A percentile compares a stretch with the other conserved stretches of the same genome.
These are phyloP conservation scores for Gomphus bonarii DNA, from an alignment of 1,284 basidiomycete genomes.

Conservation along the genomic window DNA sequence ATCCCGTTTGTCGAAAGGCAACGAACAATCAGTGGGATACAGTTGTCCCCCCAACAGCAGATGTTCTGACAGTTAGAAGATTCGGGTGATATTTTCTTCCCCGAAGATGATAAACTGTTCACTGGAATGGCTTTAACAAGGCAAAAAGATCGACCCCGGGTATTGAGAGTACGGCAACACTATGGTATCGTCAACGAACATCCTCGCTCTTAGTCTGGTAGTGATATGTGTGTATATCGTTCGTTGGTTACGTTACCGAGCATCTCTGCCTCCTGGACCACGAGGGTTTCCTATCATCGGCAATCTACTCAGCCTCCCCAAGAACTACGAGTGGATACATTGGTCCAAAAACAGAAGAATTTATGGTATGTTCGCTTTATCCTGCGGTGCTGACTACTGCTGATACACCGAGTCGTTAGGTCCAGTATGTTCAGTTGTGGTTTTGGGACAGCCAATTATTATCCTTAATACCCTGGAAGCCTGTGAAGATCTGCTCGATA, in stretches of 20 bases:
- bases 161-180: too few relatives aligned
- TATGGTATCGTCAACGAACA: too few relatives aligned
- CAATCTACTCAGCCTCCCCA: slow-evolving; percentile 16
- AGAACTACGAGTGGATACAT: slow-evolving; percentile 15
- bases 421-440: not conserved
- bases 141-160: too few relatives aligned
- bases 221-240: too few relatives aligned
- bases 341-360: slow-evolving; percentile 15
- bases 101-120: too few relatives aligned
- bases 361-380: slow-evolving; percentile 14
- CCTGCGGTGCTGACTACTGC: not conserved
- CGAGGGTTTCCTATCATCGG: slow-evolving; percentile 12
- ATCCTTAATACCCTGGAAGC: not conserved
- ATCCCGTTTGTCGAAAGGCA: too few relatives aligned
- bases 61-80: too few relatives aligned
- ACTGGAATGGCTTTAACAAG: too few relatives aligned
- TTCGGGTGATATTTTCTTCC: too few relatives aligned
- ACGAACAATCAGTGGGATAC: too few relatives aligned
- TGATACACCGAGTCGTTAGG: not conserved
- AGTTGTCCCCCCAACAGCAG: too few relatives aligned
- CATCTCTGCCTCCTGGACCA: slow-evolving; percentile 1
- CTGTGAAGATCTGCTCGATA: not conserved
- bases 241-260: not conserved
- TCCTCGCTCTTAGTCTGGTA: too few relatives aligned
- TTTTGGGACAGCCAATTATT: not conserved